These are phyloP conservation scores for Graphiopsis chlorocephala DNA, from an alignment of 2,329 filamentous ascomycete genomes.

Conservation along the genomic window DNA sequence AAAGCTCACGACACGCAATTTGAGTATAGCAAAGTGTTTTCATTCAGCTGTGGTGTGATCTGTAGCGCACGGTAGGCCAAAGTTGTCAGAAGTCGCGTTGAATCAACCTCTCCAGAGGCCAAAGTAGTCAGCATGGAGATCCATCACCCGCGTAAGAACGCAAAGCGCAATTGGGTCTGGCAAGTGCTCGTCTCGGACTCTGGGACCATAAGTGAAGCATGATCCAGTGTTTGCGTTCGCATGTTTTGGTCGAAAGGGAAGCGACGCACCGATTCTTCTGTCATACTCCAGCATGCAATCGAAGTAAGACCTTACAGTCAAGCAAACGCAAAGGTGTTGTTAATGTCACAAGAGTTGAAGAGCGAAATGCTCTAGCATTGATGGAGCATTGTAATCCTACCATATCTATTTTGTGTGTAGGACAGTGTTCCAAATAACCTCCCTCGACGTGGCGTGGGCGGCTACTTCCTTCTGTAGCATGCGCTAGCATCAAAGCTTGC, in stretches of 20 bases:
- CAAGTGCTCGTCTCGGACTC: no score
- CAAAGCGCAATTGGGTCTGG: no score
- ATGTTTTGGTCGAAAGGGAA: no score
- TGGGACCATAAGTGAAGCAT: no score
- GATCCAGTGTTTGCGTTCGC: no score
- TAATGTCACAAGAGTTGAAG: background rate
- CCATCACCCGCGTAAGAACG: no score
- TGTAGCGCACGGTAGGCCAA: no score
- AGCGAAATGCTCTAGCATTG: background rate
- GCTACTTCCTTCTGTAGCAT: background rate
- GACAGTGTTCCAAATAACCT: no score
- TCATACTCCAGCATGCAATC: background rate
- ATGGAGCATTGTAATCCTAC: background rate
- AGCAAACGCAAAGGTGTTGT: background rate
- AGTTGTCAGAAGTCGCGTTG: no score
- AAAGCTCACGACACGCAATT: background rate
- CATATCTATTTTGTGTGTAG: background rate
- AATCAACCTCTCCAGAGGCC: no score
- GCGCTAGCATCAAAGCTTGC: background rate
- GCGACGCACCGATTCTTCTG: background rate
- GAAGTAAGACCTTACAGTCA: background rate
- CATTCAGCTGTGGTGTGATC: no score
- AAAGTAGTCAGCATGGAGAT: no score
- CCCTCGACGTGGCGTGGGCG: background rate
- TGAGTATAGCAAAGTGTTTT: background rate